Base-by-base conservation (phyloP, 1,139 yeast genomes). In the Debaryomyces nepalensis region DNA sequence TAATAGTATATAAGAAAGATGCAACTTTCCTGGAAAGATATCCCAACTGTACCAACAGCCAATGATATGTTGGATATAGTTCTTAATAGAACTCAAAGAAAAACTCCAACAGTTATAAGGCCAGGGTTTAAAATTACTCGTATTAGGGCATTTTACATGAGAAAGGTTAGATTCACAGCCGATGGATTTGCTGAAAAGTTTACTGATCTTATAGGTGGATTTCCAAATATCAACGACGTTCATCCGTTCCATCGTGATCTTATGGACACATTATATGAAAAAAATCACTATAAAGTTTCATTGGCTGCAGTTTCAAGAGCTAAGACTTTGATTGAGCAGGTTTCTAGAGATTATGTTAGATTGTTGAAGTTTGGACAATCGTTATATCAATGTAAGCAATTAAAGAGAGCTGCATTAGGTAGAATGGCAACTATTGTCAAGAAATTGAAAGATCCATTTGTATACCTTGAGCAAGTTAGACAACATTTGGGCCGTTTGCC, bases 401-500 rank as follows among this genome's bases (percentile, higher is more conserved):
- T 93, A 66, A 93, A 93, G 70, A 81, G 97, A 60, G 99, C 99
- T 54, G 99, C 98, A 26, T 75, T 93, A 56, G 99, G 99, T 77
- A 87, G 99, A 71, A 93, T 93, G 99, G 99, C 99, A 44, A 93
- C 99, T 39, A 89, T 93, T 59, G 82, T 84, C 58, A 93, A 93
- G 76, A 89, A 95, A 58, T 80, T 93, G 62, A 95, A 91, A 72
- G 99, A 93, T 65, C 95, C 99, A 29, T 76, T 93, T 50, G 78
- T 82, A 38, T 93, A 95, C 71, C 77, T 93, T 64, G 99, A 93
- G 72, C 98, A 93, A 73, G 99, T 93, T 47, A 87, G 99, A 73
- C 99, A 93, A 73, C 99, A 93, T 74, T 81, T 93, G 74, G 97
- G 98, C 54, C 91, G 99, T 81, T 77, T 93, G 57, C 99, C 99